These are phyloP conservation scores for Dittrichia graveolens DNA, from an alignment of 129 eudicot genomes.

Conservation along the genomic window DNA sequence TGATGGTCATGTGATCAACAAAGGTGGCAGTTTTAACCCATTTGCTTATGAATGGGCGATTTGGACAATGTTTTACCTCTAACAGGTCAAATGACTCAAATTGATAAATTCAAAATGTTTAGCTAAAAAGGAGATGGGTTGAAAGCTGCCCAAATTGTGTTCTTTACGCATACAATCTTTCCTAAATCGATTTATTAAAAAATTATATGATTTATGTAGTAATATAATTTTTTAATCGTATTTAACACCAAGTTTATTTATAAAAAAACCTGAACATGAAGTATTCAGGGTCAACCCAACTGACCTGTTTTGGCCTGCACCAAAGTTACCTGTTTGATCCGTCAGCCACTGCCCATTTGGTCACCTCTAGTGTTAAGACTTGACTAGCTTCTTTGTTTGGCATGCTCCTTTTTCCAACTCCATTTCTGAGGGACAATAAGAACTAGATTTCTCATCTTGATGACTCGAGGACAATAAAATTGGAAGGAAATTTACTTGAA, in stretches of 20 bases:
- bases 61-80: neutral
- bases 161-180: neutral
- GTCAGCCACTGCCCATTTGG: neutral
- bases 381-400: neutral
- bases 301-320: neutral
- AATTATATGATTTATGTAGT: neutral
- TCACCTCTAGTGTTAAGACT: neutral
- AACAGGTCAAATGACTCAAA: neutral
- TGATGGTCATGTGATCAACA: no score
- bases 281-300: neutral
- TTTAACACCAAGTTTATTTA: neutral
- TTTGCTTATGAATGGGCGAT: neutral
- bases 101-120: neutral
- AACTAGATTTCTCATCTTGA: neutral
- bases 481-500: constrained; percentile 15
- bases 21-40: no score
- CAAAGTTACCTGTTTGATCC: neutral
- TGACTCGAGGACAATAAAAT: neutral
- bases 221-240: neutral
- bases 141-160: neutral
- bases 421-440: neutral
- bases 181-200: neutral
- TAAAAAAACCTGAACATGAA: neutral
- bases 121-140: neutral
- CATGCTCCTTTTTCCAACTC: neutral